Percentiles rank a stretch among this genome's conserved stretches.
Conservation (phyloP, 2,329 filamentous ascomycete species). For the Colletotrichum sidae region DNA sequence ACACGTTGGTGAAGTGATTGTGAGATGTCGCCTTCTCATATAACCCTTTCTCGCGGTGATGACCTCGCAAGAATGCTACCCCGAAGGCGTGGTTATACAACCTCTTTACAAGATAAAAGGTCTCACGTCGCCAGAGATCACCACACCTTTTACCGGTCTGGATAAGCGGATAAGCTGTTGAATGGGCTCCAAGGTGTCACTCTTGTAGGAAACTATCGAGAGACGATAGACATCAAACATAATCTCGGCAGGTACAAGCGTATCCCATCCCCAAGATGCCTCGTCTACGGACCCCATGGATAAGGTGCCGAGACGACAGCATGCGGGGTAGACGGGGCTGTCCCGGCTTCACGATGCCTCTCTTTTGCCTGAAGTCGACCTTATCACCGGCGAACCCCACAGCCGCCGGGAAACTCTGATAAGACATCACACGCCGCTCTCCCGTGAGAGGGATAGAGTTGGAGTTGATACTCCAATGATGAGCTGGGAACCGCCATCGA, state of each 20-base stretch:
- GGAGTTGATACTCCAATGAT: constrained; percentile 32
- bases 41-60: neutral
- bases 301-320: constrained; percentile 6
- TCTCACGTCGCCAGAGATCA: neutral
- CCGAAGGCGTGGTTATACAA: constrained; percentile 4
- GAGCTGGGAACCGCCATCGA: constrained; percentile 2
- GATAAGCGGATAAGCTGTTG: constrained; percentile 20
- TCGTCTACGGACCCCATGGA: neutral
- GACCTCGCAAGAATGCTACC: neutral
- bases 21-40: neutral
- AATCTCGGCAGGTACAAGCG: constrained; percentile 30
- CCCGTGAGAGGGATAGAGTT: constrained; percentile 9
- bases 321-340: constrained; percentile 32
- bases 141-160: neutral
- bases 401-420: constrained; percentile 10
- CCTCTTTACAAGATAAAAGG: neutral
- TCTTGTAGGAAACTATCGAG: neutral
- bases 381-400: constrained; percentile 25
- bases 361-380: constrained; percentile 1
- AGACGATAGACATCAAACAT: constrained; percentile 4
- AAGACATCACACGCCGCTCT: neutral
- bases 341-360: neutral
- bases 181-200: neutral
- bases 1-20: no score
- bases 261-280: neutral